A percentile compares a stretch with the other conserved stretches of the same genome.
These are phyloP conservation scores for Abortiporus biennis DNA, from an alignment of 1,284 basidiomycete species.

Conservation along the genomic window DNA sequence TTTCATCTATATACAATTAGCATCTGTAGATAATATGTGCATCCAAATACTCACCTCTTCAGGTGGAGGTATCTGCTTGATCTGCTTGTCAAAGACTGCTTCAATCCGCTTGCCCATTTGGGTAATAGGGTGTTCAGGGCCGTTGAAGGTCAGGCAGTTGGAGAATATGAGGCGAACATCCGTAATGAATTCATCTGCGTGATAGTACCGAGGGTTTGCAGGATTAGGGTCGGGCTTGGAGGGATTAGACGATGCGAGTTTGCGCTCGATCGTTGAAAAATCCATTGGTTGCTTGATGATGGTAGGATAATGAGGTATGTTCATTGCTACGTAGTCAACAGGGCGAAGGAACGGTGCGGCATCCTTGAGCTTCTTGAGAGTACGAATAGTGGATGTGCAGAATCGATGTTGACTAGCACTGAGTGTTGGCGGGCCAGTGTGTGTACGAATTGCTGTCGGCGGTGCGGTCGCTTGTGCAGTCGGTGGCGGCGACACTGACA, in stretches of 20 bases:
- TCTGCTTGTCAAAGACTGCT: constrained; percentile 82
- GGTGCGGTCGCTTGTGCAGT: constrained; percentile 8
- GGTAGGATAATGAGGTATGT: constrained; percentile 86
- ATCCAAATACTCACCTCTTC: constrained; percentile 55
- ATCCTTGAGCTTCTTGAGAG: constrained; percentile 85
- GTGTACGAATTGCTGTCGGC: constrained; percentile 12
- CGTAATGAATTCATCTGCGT: constrained; percentile 70
- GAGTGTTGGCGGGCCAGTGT: constrained; percentile 37
- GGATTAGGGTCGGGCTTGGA: constrained; percentile 66
- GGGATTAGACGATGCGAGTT: constrained; percentile 75
- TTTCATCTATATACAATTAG: constrained; percentile 34
- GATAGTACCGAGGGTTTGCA: constrained; percentile 67
- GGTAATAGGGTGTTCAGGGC: constrained; percentile 79
- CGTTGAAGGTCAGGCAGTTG: constrained; percentile 93
- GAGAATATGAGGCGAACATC: constrained; percentile 86
- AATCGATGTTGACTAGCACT: constrained; percentile 75
- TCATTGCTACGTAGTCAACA: constrained; percentile 87
- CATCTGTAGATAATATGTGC: constrained; percentile 12
- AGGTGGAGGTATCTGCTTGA: constrained; percentile 76
- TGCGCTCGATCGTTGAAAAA: constrained; percentile 89
- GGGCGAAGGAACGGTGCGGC: constrained; percentile 80
- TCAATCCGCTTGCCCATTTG: constrained; percentile 79
- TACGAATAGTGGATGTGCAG: constrained; percentile 73
- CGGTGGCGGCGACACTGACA: constrained; percentile 22
- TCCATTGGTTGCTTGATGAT: constrained; percentile 95